These are phyloP conservation scores for Ceratobasidium sp. DNA, from an alignment of 1,284 basidiomycete species.

Conservation along the genomic window DNA sequence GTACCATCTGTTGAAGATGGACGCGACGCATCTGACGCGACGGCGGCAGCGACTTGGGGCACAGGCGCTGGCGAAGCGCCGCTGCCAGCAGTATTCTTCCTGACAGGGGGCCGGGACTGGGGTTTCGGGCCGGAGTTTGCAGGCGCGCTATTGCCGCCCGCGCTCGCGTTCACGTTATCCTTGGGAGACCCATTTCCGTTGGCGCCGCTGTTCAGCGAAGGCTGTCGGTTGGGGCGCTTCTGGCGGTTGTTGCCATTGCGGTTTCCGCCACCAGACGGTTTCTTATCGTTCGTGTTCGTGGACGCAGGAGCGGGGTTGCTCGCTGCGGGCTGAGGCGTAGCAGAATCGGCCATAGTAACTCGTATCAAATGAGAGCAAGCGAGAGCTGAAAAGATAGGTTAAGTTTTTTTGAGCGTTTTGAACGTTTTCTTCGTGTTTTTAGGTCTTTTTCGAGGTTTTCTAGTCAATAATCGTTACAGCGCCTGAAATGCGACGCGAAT, in stretches of 20 bases:
- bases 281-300: conserved; percentile 45
- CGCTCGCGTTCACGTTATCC: conserved; percentile 37
- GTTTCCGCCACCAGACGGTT: conserved; percentile 40
- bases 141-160: conserved; percentile 1
- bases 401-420: conserved; percentile 60
- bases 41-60: conserved; percentile 46
- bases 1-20: conserved; percentile 50
- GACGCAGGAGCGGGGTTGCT: conserved; percentile 39
- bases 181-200: conserved; percentile 41
- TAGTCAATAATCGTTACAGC: conserved; percentile 45
- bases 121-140: conserved; percentile 35
- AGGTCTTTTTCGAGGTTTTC: conserved; percentile 56
- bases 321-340: conserved; percentile 40
- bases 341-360: conserved; percentile 46
- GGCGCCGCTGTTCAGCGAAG: conserved; percentile 29
- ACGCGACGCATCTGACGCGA: conserved; percentile 46
- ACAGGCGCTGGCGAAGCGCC: conserved; percentile 43
- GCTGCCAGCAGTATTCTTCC: conserved; percentile 43
- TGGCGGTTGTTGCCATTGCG: conserved; percentile 38
- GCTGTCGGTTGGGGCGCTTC: conserved; percentile 31
- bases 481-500: conserved; percentile 44
- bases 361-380: conserved; percentile 40
- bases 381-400: conserved; percentile 47
- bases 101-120: conserved; percentile 38
- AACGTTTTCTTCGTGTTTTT: conserved; percentile 68